Conservation (phyloP, 2,329 filamentous ascomycete genomes). For the Metarhizium guizhouense region DNA sequence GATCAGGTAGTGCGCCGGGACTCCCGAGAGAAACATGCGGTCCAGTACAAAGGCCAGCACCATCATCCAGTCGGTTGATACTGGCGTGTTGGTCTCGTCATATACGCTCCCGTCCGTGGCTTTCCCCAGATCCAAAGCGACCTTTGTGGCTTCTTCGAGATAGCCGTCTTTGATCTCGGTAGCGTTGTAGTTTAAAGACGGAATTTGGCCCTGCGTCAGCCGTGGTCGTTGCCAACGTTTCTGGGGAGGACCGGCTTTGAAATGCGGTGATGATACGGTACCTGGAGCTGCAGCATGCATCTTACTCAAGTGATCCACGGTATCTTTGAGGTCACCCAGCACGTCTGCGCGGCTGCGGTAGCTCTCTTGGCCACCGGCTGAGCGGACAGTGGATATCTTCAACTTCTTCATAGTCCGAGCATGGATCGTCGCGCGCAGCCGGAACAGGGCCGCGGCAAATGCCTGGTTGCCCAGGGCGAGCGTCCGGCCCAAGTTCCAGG, state of each 20-base stretch:
- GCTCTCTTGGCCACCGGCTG: neutral
- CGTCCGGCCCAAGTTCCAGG: conserved; percentile 33
- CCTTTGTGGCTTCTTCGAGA: neutral
- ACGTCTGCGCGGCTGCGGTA: neutral
- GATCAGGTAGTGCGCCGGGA: conserved; percentile 33
- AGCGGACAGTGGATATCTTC: neutral
- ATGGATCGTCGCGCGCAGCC: neutral
- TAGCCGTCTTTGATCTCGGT: neutral
- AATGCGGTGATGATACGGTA: neutral
- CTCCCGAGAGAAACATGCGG: conserved; percentile 22
- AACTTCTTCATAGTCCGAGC: neutral
- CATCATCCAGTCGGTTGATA: conserved; percentile 26
- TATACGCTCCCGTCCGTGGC: conserved; percentile 2
- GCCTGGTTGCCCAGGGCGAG: conserved; percentile 25
- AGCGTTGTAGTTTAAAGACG: neutral
- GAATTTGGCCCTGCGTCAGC: neutral
- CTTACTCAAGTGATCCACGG: neutral
- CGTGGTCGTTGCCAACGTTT: neutral
- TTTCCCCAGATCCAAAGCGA: neutral
- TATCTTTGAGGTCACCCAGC: neutral
- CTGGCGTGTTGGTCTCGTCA: conserved; percentile 19
- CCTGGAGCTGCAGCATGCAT: neutral
- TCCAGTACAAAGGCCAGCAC: conserved; percentile 29
- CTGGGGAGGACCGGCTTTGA: neutral
- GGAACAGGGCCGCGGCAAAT: conserved; percentile 16